Percentiles rank a stretch among this genome's conserved stretches.
phyloP scores from a whole-genome alignment of 1,284 basidiomycete species.

The Trichosporon sp. region DNA sequence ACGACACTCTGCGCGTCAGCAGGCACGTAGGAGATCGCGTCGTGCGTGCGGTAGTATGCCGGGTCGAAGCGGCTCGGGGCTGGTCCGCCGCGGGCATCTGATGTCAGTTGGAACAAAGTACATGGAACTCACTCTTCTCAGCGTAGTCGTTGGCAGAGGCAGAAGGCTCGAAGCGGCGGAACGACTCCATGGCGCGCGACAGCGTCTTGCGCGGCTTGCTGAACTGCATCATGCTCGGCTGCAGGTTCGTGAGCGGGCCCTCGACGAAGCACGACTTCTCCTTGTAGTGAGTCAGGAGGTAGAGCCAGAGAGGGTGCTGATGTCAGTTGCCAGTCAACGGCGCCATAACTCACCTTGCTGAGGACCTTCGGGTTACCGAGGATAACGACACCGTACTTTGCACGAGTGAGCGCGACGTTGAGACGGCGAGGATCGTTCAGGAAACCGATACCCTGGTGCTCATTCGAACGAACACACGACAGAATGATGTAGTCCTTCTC shows the following conservation, averaged over 20 bases:
- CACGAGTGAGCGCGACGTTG: slow-evolving; percentile 95
- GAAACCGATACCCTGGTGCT: slow-evolving; percentile 99
- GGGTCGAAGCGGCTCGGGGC: slow-evolving; percentile 89
- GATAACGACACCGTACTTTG: slow-evolving; percentile 97
- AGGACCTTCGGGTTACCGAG: slow-evolving; percentile 98
- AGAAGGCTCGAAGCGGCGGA: slow-evolving; percentile 74
- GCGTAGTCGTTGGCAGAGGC: slow-evolving; percentile 71
- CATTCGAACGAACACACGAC: slow-evolving; percentile 98
- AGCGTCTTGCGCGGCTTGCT: slow-evolving; percentile 87
- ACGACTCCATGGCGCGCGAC: slow-evolving; percentile 83
- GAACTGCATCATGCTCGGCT: slow-evolving; percentile 98
- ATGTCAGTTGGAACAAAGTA: background rate
- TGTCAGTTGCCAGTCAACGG: slow-evolving; percentile 2
- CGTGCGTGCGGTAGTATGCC: slow-evolving; percentile 93
- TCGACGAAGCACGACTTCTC: slow-evolving; percentile 93
- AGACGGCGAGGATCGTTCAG: slow-evolving; percentile 95
- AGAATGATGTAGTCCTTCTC: slow-evolving; percentile 99
- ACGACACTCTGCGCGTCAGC: slow-evolving; percentile 91
- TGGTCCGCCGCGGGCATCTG: slow-evolving; percentile 61
- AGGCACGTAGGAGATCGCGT: slow-evolving; percentile 89
- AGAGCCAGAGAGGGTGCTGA: slow-evolving; percentile 97
- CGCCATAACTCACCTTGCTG: slow-evolving; percentile 74
- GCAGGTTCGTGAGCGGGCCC: slow-evolving; percentile 92
- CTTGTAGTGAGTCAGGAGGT: slow-evolving; percentile 97
- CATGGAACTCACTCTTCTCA: slow-evolving; percentile 39